Evolutionary conservation across 108 stramenopile species (phyloP).

Genomic region (Cyclotella choctawhatcheeana): DNA sequence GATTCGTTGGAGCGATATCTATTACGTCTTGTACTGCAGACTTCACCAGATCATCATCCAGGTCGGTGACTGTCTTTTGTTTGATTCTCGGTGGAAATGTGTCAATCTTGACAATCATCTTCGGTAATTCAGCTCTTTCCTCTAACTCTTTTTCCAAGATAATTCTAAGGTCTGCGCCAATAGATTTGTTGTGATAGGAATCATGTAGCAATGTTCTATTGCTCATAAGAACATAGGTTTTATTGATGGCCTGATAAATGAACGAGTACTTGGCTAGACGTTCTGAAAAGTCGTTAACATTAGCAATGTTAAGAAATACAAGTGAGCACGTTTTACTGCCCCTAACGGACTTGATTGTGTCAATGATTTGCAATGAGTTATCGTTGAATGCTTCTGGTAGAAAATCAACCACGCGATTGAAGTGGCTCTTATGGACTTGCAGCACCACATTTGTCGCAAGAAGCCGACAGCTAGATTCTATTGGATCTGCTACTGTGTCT

Average conservation of each 20-base stretch:
- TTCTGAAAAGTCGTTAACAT: conserved; percentile 19
- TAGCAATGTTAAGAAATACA: conserved; percentile 10
- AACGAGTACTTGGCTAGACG: conserved; percentile 13
- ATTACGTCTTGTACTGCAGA: conserved; percentile 26
- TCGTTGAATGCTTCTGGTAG: not conserved
- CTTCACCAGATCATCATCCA: conserved; percentile 9
- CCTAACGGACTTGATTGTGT: conserved; percentile 24
- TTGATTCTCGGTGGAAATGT: conserved; percentile 33
- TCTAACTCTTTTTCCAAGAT: not conserved
- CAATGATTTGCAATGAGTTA: conserved; percentile 15
- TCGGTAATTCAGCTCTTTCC: not conserved
- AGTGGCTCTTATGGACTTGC: conserved; percentile 56
- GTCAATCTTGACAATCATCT: conserved; percentile 15
- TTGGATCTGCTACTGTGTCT: too few species aligned
- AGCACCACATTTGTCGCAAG: conserved; percentile 51
- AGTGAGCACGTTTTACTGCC: conserved; percentile 37
- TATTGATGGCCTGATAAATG: conserved; percentile 32
- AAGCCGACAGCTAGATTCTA: too few species aligned
- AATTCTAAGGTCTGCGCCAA: not conserved
- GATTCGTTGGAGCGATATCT: conserved; percentile 27
- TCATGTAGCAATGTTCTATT: not conserved
- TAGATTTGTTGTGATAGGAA: not conserved
- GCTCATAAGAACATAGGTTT: conserved; percentile 18
- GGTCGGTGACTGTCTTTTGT: not conserved
- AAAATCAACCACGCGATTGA: conserved; percentile 46